Base-by-base conservation (phyloP, 495 filamentous ascomycete genomes). In the Friedmanniomyces simplex region DNA sequence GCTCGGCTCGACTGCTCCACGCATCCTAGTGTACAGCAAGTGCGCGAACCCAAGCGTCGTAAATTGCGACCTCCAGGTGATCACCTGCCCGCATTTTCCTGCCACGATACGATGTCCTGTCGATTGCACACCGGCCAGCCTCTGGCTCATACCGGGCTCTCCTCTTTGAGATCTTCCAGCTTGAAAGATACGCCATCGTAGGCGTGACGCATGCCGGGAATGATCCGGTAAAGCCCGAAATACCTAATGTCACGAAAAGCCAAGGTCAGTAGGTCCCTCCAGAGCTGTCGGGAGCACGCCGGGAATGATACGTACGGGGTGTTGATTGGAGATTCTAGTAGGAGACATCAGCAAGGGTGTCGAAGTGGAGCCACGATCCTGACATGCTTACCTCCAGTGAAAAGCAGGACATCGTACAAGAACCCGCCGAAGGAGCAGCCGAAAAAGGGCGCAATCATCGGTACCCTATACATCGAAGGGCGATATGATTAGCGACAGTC, bases 351-450 rank as follows among this genome's bases (percentile, higher is more conserved):
- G n/a, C n/a, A n/a, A n/a, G 28, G 28, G 4, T 32, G 3, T 32
- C 28, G 28, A 32, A n/a, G n/a, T n/a, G 4, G 28, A 32, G 28
- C 28, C 4, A 32, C 10, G 10, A 3, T 4, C 10, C 28, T 32
- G 28, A 32, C 10, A 10, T 32, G 28, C 28, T 32, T 32, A 32
- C 28, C 28, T 11, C 81, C 80, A 0, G 77, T 80, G 61, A 80
- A 84, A 50, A 85, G 71, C 60, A 84, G 80, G 7, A 79, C 47
- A 66, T 85, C 80, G 58, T 84, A 83, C 21, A 83, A 50, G 66
- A 79, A 82, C 8, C 79, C 81, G 0, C 82, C 81, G 60, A 83
- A 81, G 0, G 70, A 67, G 63, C 77, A 79, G 5, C 79, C 82
- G 14, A 73, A 66, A 57, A 83, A 81, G 0, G 81, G 79, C 0